A percentile compares a stretch with the other conserved stretches of the same genome.
Conservation (phyloP, 305 asterid species). For the Fraxinus albicans region DNA sequence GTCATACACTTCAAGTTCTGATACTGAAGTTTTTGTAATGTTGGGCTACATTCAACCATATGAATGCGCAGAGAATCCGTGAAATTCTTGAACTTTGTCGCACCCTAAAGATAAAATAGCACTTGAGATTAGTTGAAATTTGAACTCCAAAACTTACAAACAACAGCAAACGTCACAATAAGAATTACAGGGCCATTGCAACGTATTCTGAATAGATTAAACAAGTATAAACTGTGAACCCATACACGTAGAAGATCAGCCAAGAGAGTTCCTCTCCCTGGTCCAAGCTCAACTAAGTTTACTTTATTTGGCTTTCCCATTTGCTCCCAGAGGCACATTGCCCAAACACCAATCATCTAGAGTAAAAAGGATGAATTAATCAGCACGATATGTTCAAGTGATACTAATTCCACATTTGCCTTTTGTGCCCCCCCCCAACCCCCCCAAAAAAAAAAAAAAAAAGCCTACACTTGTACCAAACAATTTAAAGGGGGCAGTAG, state of each 20-base stretch:
- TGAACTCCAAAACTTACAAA: background rate
- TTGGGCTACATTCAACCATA: constrained; percentile 91
- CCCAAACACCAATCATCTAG: constrained; percentile 92
- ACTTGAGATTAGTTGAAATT: constrained; percentile 1
- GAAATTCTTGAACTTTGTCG: constrained; percentile 71
- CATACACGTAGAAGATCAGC: constrained; percentile 91
- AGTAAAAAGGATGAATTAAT: constrained; percentile 8
- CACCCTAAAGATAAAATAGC: constrained; percentile 44
- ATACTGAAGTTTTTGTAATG: constrained; percentile 67
- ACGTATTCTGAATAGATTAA: background rate
- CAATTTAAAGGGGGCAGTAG: background rate
- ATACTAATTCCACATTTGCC: background rate
- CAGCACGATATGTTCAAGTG: background rate
- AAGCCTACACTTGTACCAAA: background rate
- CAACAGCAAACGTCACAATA: background rate
- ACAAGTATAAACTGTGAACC: background rate
- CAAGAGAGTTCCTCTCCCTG: constrained; percentile 90
- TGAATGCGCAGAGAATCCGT: constrained; percentile 64
- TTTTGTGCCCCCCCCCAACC: background rate
- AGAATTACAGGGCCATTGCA: background rate
- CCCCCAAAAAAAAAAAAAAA: background rate
- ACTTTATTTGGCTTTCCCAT: constrained; percentile 78
- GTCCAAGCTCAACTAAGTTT: constrained; percentile 90
- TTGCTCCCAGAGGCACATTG: constrained; percentile 94
- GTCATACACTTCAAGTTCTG: constrained; percentile 59